These are phyloP conservation scores for Penicillium simplicissimum DNA, from an alignment of 495 filamentous ascomycete species.

Conservation along the genomic window DNA sequence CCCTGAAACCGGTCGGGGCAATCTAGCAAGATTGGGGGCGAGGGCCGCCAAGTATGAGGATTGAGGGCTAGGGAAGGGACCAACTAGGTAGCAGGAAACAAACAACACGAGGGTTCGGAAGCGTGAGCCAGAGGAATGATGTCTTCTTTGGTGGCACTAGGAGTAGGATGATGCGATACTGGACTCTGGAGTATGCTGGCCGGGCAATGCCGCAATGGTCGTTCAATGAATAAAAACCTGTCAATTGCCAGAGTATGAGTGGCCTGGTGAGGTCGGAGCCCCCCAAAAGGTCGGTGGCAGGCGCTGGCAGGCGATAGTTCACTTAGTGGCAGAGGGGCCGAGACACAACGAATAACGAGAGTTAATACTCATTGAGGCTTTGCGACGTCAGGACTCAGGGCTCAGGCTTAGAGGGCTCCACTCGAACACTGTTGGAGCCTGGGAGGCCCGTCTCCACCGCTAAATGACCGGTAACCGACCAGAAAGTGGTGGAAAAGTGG, in stretches of 20 bases:
- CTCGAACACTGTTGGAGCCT: background rate
- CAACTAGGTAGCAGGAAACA: background rate
- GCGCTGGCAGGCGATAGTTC: background rate
- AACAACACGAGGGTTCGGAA: background rate
- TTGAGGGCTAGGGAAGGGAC: background rate
- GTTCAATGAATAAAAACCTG: background rate
- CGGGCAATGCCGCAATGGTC: background rate
- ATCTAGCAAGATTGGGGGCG: background rate
- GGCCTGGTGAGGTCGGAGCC: background rate
- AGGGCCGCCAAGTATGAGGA: background rate
- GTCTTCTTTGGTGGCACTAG: too few relatives aligned
- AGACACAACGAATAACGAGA: background rate
- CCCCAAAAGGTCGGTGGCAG: background rate
- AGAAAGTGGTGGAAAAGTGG: background rate
- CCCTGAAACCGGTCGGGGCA: background rate
- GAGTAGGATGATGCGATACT: too few relatives aligned
- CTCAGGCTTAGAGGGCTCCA: background rate
- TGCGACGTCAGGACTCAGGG: constrained; percentile 1
- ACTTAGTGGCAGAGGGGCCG: constrained; percentile 1
- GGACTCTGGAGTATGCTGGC: too few relatives aligned
- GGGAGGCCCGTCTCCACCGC: background rate
- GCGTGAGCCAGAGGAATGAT: background rate
- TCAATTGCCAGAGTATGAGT: background rate
- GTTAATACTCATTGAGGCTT: constrained; percentile 3
- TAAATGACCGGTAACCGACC: background rate